Percentiles rank a stretch among this genome's conserved stretches.
phyloP scores from a whole-genome alignment of 2,329 filamentous ascomycete genomes.

The Calonectria honghensis region DNA sequence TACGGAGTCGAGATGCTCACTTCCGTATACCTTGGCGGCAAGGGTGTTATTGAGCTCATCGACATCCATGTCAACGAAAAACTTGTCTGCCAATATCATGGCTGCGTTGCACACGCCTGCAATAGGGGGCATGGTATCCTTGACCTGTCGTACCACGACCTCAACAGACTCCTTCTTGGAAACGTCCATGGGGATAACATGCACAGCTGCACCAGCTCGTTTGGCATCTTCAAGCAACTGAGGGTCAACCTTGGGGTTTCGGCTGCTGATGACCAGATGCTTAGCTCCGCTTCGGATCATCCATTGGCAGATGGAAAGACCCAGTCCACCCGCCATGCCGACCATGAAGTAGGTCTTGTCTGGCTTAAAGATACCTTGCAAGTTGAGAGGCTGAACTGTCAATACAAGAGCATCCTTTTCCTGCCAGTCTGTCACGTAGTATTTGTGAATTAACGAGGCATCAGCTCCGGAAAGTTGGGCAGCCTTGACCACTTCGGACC shows the following conservation, averaged over 20 bases:
- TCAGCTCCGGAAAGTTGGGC: constrained; percentile 24
- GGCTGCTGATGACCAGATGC: constrained; percentile 60
- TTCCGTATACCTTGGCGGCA: constrained; percentile 60
- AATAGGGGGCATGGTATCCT: constrained; percentile 57
- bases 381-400: constrained; percentile 35
- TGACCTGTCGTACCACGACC: constrained; percentile 46
- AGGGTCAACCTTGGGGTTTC: constrained; percentile 57
- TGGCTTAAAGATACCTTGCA: constrained; percentile 40
- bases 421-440: constrained; percentile 36
- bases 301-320: constrained; percentile 60
- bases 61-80: constrained; percentile 48
- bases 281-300: constrained; percentile 61
- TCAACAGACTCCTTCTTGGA: constrained; percentile 42
- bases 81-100: constrained; percentile 58
- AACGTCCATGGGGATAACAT: constrained; percentile 49
- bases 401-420: constrained; percentile 25
- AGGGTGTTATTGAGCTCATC: constrained; percentile 50
- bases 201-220: constrained; percentile 43
- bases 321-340: constrained; percentile 58
- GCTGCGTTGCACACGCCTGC: constrained; percentile 62
- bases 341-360: constrained; percentile 59
- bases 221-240: constrained; percentile 41
- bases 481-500: constrained; percentile 19
- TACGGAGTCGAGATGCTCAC: constrained; percentile 55
- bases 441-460: constrained; percentile 8